These are phyloP conservation scores for Epichloe amarillans DNA, from an alignment of 2,329 filamentous ascomycete genomes.

Conservation along the genomic window DNA sequence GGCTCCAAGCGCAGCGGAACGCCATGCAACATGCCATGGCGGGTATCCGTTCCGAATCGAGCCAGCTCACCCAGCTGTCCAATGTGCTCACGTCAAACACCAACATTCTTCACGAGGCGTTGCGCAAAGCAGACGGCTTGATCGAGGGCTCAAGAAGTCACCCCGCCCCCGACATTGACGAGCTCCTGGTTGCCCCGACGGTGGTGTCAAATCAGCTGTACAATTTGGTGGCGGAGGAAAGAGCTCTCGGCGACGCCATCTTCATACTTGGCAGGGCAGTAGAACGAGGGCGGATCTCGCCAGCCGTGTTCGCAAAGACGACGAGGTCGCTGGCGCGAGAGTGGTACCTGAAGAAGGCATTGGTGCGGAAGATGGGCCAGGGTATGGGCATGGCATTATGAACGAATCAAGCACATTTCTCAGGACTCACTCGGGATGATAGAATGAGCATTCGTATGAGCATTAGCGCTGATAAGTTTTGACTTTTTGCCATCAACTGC, in stretches of 20 bases:
- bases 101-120: slow-evolving; percentile 59
- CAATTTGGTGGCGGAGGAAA: slow-evolving; percentile 75
- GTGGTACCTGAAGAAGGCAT: slow-evolving; percentile 72
- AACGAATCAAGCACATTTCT: not conserved
- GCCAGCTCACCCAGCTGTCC: slow-evolving; percentile 56
- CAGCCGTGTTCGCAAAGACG: slow-evolving; percentile 66
- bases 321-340: slow-evolving; percentile 63
- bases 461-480: not conserved
- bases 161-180: slow-evolving; percentile 67
- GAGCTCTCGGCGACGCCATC: slow-evolving; percentile 72
- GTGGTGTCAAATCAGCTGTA: slow-evolving; percentile 91
- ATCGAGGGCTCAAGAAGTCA: slow-evolving; percentile 60
- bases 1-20: slow-evolving; percentile 63
- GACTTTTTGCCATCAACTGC: too few species aligned
- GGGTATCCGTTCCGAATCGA: slow-evolving; percentile 60
- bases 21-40: slow-evolving; percentile 61
- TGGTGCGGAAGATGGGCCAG: slow-evolving; percentile 62
- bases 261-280: slow-evolving; percentile 67
- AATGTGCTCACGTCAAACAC: slow-evolving; percentile 64
- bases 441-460: not conserved
- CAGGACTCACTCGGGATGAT: not conserved
- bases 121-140: slow-evolving; percentile 65
- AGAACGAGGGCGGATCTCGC: slow-evolving; percentile 56
- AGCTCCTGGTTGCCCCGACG: slow-evolving; percentile 83
- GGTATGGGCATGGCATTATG: slow-evolving; percentile 53